Evolutionary conservation across 352 stramenopile genomes (phyloP).

Genomic region (Globisporangium carolinianum): DNA sequence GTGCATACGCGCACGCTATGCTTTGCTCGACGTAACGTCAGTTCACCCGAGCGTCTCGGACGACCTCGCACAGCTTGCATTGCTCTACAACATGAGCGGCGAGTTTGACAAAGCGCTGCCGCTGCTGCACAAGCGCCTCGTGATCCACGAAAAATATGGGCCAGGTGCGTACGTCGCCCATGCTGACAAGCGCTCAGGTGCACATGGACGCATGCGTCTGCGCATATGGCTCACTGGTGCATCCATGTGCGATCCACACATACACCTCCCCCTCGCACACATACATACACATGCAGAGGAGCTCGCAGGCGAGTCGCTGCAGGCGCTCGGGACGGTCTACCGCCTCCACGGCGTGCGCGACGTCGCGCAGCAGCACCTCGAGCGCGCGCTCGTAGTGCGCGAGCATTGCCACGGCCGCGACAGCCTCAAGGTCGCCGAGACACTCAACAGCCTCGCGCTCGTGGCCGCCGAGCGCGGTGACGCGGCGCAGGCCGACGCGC

Average conservation of each 20-base stretch:
- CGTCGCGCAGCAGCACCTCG: slow-evolving; percentile 52
- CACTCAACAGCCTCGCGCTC: slow-evolving; percentile 70
- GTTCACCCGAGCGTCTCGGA: slow-evolving; percentile 51
- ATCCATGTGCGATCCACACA: neutral
- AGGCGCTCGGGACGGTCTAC: slow-evolving; percentile 65
- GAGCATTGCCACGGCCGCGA: slow-evolving; percentile 40
- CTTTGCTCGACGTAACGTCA: slow-evolving; percentile 8
- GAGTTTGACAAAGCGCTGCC: slow-evolving; percentile 57
- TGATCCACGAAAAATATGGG: slow-evolving; percentile 78
- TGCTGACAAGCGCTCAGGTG: neutral
- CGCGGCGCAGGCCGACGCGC: slow-evolving; percentile 25
- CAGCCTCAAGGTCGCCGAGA: slow-evolving; percentile 69
- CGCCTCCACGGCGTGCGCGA: slow-evolving; percentile 42
- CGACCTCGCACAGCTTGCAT: slow-evolving; percentile 53
- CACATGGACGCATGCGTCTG: neutral
- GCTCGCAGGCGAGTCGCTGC: slow-evolving; percentile 50
- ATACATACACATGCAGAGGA: slow-evolving; percentile 24
- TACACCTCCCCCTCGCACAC: neutral
- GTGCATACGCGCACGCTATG: too few species aligned
- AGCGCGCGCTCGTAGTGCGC: slow-evolving; percentile 39
- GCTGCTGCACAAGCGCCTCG: slow-evolving; percentile 65
- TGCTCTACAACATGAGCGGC: slow-evolving; percentile 67
- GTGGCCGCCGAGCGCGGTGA: slow-evolving; percentile 38
- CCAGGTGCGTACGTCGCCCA: slow-evolving; percentile 22
- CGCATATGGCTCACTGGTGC: too few species aligned